Conservation (phyloP, 2,329 filamentous ascomycete species). For the Aspergillus caelatus region DNA sequence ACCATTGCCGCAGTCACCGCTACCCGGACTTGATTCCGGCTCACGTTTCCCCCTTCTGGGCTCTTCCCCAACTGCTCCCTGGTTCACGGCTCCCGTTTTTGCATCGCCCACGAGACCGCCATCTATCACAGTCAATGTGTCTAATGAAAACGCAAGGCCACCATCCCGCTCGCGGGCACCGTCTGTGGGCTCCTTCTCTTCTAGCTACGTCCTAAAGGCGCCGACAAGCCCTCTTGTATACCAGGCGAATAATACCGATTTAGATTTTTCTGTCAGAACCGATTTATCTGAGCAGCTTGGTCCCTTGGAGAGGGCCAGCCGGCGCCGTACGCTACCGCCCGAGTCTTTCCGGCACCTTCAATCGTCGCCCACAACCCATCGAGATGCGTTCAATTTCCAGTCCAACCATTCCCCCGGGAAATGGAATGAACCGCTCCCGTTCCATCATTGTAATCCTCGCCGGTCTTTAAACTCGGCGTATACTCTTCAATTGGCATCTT, state of each 20-base stretch:
- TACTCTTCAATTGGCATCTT: conserved; percentile 51
- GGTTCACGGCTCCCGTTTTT: conserved; percentile 48
- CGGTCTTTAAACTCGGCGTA: conserved; percentile 70
- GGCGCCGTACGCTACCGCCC: conserved; percentile 74
- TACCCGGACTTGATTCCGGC: conserved; percentile 19
- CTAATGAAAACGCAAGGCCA: conserved; percentile 16
- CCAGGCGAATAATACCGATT: conserved; percentile 80
- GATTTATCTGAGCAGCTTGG: conserved; percentile 55
- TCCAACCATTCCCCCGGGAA: conserved; percentile 51
- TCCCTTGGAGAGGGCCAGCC: conserved; percentile 52
- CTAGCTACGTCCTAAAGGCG: conserved; percentile 80
- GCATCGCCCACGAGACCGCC: conserved; percentile 20
- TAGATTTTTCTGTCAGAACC: conserved; percentile 62
- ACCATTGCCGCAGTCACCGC: conserved; percentile 27
- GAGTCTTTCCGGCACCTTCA: conserved; percentile 57
- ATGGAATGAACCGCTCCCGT: conserved; percentile 65
- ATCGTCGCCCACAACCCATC: conserved; percentile 41
- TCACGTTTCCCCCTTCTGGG: conserved; percentile 27
- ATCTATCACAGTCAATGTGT: conserved; percentile 19
- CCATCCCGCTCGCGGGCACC: conserved; percentile 53
- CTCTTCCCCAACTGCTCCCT: conserved; percentile 61
- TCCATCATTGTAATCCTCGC: conserved; percentile 77
- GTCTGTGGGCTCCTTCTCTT: conserved; percentile 71
- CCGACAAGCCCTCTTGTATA: conserved; percentile 93
- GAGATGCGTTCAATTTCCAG: conserved; percentile 45